Conservation (phyloP, 75 land plant species). For the Selaginella moellendorffii region DNA sequence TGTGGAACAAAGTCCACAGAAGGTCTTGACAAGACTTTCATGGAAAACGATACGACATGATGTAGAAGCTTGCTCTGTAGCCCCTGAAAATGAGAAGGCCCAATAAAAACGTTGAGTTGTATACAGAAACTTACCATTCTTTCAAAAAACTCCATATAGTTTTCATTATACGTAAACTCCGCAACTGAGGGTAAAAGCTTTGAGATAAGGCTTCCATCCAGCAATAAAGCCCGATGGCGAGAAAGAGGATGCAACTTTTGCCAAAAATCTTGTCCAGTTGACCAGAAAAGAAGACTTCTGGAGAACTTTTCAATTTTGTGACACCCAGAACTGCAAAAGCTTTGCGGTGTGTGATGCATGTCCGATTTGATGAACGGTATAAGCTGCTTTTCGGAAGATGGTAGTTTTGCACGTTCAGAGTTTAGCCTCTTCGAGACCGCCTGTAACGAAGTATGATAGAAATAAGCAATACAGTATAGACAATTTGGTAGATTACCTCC, state of each 20-base stretch:
- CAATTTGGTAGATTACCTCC: background rate
- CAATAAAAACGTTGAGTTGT: background rate
- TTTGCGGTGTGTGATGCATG: background rate
- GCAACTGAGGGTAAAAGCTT: background rate
- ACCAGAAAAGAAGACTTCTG: background rate
- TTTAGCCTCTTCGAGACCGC: too few species aligned
- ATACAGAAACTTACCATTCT: background rate
- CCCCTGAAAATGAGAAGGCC: background rate
- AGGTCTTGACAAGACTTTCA: conserved; percentile 53
- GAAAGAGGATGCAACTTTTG: background rate
- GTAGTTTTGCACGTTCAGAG: too few species aligned
- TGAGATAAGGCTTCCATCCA: background rate
- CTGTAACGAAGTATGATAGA: too few species aligned
- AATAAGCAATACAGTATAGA: background rate
- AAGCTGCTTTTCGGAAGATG: too few species aligned
- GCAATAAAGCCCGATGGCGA: background rate
- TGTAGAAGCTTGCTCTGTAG: background rate
- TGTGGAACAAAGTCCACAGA: conserved; percentile 62
- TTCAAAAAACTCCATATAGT: background rate
- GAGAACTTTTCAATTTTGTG: background rate
- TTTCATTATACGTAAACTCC: background rate
- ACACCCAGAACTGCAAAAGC: background rate
- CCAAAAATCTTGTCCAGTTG: background rate
- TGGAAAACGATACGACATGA: conserved; percentile 16
- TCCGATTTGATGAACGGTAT: too few species aligned